A percentile compares a stretch with the other conserved stretches of the same genome.
These are phyloP conservation scores for Bombardia bombarda DNA, from an alignment of 495 filamentous ascomycete species.

Conservation along the genomic window DNA sequence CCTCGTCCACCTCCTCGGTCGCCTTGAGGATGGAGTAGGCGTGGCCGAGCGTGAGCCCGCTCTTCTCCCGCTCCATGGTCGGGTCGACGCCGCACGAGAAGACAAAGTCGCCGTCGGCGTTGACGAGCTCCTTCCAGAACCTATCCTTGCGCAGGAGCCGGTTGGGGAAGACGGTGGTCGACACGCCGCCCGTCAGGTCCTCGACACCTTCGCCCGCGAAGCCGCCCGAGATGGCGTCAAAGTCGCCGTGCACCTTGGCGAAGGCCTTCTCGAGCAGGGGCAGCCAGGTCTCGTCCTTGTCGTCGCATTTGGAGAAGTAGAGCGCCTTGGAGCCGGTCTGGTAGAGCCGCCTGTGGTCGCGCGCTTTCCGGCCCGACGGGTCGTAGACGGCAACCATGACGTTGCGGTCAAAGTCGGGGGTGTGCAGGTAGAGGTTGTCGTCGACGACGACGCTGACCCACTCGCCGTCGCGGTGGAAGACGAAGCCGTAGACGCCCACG, in stretches of 20 bases:
- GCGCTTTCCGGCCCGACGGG: conserved; percentile 14
- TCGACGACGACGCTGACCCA: conserved; percentile 74
- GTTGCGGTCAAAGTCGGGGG: conserved; percentile 21
- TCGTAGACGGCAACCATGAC: conserved; percentile 34
- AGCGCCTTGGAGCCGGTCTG: conserved; percentile 51
- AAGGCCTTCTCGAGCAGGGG: conserved; percentile 77
- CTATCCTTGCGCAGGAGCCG: conserved; percentile 64
- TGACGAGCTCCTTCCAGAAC: conserved; percentile 67
- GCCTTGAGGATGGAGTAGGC: conserved; percentile 72
- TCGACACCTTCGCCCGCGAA: conserved; percentile 70
- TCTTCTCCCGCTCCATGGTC: conserved; percentile 27
- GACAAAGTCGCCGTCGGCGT: conserved; percentile 25
- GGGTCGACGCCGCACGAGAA: conserved; percentile 13
- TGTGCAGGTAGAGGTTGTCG: conserved; percentile 20
- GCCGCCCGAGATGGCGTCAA: conserved; percentile 58
- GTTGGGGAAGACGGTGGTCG: conserved; percentile 30
- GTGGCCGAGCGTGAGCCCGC: conserved; percentile 59
- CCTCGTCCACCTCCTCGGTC: conserved; percentile 55
- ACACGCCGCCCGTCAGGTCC: conserved; percentile 75
- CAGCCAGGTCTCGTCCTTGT: conserved; percentile 73
- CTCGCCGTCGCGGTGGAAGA: conserved; percentile 73
- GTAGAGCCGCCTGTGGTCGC: conserved; percentile 13
- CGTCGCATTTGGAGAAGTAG: conserved; percentile 64
- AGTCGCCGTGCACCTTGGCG: conserved; percentile 65
- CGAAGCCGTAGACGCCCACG: conserved; percentile 75